Evolutionary conservation across 2,329 filamentous ascomycete genomes (phyloP), one percentile per base, ranked within the genome.

Genomic region (Aspergillus sp.): DNA sequence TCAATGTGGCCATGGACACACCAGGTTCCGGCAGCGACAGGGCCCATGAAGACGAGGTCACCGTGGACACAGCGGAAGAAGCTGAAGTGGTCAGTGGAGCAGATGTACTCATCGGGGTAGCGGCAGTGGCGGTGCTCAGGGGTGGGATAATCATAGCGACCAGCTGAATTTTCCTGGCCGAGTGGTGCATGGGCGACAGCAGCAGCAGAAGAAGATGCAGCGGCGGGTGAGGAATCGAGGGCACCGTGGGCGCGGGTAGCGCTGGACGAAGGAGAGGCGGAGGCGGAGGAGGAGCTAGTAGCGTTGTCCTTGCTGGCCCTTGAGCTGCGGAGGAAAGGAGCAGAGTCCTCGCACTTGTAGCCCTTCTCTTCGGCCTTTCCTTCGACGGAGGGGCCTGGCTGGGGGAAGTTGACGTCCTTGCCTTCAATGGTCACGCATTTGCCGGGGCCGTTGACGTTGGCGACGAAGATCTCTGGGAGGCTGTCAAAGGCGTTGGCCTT

Each of bases 381-480:
- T 27, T 71, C 51, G 45, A 86, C 80, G 56, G 84, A 80, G 0
- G 78, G 73, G 49, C 89, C 89, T 6, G 88, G 86, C 53, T 85
- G 72, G 40, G 89, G 89, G 77, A 88, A 91, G 64, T 80, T 68
- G 37, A 89, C 79, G 58, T 89, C 85, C 46, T 79, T 70, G 39
- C 79, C 77, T 66, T 87, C 84, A 6, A 73, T 70, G 37, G 86
- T 89, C 42, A 70, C 77, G 76, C 88, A 91, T 49, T 68, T 53
- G 22, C 69, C 70, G 3, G 75, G 79, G 53, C 84, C 82, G 47
- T 71, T 71, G 51, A 90, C 74, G 71, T 92, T 92, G 74, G 87
- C 89, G 52, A 88, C 81, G 70, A 91, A 92, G 73, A 92, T 83
- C 47, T 80, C 74, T 1, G 90, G 89, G 1, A 89, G 84, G 44